Conservation (phyloP, 2,329 filamentous ascomycete genomes). For the Penicillium sp. region DNA sequence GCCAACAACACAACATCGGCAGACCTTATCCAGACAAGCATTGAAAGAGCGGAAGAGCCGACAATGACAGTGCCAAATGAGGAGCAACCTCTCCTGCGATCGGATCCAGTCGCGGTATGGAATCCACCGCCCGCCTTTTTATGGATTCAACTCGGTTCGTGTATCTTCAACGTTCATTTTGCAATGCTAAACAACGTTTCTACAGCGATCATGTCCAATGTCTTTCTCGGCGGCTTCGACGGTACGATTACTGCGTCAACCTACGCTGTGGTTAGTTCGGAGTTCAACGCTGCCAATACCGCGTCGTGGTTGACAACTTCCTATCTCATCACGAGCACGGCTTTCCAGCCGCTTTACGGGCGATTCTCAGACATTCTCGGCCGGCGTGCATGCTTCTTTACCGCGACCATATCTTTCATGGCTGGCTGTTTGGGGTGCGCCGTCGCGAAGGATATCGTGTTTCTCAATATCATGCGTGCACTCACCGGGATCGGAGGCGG, state of each 20-base stretch:
- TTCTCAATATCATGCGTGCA: constrained; percentile 68
- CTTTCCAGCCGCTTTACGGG: constrained; percentile 71
- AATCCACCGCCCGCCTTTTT: constrained; percentile 53
- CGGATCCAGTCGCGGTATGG: constrained; percentile 37
- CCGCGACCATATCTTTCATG: constrained; percentile 62
- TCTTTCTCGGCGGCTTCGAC: constrained; percentile 59
- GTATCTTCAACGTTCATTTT: background rate
- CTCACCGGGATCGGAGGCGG: constrained; percentile 72
- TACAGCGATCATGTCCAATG: constrained; percentile 64
- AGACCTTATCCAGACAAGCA: background rate
- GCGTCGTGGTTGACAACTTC: constrained; percentile 57
- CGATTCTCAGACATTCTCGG: constrained; percentile 72
- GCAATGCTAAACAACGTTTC: background rate
- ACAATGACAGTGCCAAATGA: constrained; percentile 15
- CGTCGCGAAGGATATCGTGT: constrained; percentile 63
- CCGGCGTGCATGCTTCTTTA: constrained; percentile 58
- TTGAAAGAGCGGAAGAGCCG: constrained; percentile 2
- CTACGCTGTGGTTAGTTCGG: constrained; percentile 47
- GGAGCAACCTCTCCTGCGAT: constrained; percentile 25
- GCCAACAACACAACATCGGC: background rate
- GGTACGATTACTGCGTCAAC: constrained; percentile 47
- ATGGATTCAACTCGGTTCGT: constrained; percentile 55
- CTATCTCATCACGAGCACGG: constrained; percentile 63
- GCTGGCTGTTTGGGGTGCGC: constrained; percentile 68
- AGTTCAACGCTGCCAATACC: constrained; percentile 48